A percentile compares a stretch with the other conserved stretches of the same genome.
Conservation (phyloP, 768 basidiomycete genomes). For the Mycena haematopus region DNA sequence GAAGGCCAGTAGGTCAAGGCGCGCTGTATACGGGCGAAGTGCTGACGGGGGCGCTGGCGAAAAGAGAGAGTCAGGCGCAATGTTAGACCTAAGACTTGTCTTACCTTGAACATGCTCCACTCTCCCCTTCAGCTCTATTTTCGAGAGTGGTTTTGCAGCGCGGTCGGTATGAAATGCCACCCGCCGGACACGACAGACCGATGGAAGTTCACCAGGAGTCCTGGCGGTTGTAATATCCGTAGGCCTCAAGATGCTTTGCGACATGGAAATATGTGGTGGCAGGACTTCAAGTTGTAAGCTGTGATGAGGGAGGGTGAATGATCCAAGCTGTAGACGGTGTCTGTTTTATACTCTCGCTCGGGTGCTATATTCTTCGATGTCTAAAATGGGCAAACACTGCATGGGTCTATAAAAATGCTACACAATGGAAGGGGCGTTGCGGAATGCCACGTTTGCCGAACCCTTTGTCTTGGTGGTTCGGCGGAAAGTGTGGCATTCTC, state of each 20-base stretch:
- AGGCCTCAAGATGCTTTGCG: constrained; percentile 9
- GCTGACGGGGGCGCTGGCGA: constrained; percentile 3
- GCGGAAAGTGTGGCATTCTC: no score
- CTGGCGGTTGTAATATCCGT: neutral
- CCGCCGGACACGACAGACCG: neutral
- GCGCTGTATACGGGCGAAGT: neutral
- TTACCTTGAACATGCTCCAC: constrained; percentile 5
- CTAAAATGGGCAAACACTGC: no score
- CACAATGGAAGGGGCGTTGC: no score
- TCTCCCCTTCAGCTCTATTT: constrained; percentile 9
- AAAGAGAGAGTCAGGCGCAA: neutral
- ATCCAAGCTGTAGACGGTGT: no score
- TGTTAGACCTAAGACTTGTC: neutral
- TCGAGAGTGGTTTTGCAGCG: constrained; percentile 11
- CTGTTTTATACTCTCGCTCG: no score
- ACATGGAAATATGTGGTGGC: neutral
- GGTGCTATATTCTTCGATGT: no score
- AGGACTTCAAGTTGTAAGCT: no score
- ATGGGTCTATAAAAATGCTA: no score
- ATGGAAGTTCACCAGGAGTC: neutral
- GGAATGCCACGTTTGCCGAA: no score
- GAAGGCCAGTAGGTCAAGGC: neutral
- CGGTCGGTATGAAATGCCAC: constrained; percentile 15
- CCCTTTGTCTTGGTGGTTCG: no score
- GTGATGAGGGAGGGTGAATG: no score